Conservation (phyloP, 148 eudicot genomes). For the Fallopia convolvulus region DNA sequence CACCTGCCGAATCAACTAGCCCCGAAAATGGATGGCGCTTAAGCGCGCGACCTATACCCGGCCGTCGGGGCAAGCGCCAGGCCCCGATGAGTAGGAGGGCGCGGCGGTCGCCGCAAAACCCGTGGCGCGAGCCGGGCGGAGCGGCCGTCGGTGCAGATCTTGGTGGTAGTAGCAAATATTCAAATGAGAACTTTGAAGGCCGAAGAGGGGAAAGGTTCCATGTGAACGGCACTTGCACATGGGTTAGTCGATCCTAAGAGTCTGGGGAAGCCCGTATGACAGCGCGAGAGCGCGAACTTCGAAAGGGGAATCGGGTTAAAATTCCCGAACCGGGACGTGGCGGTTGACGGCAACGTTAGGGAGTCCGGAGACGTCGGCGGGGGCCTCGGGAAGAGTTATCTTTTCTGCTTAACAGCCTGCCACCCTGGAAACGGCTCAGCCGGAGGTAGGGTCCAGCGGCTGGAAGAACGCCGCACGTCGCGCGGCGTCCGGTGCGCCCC, state of each 20-base stretch:
- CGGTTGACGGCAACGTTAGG: not conserved
- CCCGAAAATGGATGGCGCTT: slow-evolving; percentile 52
- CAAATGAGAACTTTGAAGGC: slow-evolving; percentile 40
- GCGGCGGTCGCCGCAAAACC: too few species aligned
- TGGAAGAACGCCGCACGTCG: too few species aligned
- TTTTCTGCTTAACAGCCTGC: too few species aligned
- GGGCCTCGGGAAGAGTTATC: not conserved
- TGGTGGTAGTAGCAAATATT: slow-evolving; percentile 48
- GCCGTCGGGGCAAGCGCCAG: slow-evolving; percentile 16
- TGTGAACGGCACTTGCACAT: not conserved
- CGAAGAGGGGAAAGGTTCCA: slow-evolving; percentile 21
- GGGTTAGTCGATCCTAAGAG: not conserved
- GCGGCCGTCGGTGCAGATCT: slow-evolving; percentile 36
- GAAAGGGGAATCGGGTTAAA: too few species aligned
- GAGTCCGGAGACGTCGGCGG: not conserved
- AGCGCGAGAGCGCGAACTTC: too few species aligned
- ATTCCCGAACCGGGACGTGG: too few species aligned
- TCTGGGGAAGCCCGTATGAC: too few species aligned
- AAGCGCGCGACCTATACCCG: slow-evolving; percentile 24
- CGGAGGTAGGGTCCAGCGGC: too few species aligned
- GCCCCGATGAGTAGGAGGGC: not conserved
- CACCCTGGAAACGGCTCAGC: too few species aligned
- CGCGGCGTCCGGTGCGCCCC: too few species aligned
- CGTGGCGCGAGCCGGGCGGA: slow-evolving; percentile 7
- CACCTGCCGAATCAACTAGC: slow-evolving; percentile 72